A percentile compares a stretch with the other conserved stretches of the same genome.
These are phyloP conservation scores for Pestalotiopsis sp. DNA, from an alignment of 2,329 filamentous ascomycete genomes.

Conservation along the genomic window DNA sequence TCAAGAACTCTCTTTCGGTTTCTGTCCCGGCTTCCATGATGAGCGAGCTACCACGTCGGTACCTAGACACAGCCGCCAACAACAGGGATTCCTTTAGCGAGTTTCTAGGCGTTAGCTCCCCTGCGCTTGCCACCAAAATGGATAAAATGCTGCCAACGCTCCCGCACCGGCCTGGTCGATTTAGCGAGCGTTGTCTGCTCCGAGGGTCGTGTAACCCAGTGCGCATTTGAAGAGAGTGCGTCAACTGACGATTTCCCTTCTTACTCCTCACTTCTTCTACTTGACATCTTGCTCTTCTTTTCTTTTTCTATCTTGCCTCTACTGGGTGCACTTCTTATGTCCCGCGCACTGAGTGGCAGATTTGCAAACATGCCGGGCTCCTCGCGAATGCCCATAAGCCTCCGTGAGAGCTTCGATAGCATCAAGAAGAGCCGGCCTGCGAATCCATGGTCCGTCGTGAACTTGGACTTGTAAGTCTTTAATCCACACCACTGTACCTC, in stretches of 20 bases:
- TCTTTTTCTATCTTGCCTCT: not conserved
- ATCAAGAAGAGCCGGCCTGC: conserved; percentile 60
- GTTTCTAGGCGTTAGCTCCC: not conserved
- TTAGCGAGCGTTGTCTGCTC: conserved; percentile 1
- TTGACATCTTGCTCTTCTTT: not conserved
- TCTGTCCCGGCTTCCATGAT: not conserved
- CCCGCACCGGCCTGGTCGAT: not conserved
- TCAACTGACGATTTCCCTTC: not conserved
- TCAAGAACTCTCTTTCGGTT: not conserved
- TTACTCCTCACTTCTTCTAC: not conserved
- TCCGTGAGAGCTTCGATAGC: conserved; percentile 67
- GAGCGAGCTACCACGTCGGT: not conserved
- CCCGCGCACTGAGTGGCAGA: not conserved
- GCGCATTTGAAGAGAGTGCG: not conserved
- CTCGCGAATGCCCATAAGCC: conserved; percentile 71
- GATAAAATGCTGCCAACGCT: conserved; percentile 4
- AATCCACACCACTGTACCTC: conserved; percentile 9
- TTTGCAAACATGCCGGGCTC: conserved; percentile 60
- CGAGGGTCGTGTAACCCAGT: not conserved
- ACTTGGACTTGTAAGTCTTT: conserved; percentile 69
- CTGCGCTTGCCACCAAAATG: not conserved
- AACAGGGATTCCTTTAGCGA: not conserved
- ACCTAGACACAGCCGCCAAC: not conserved
- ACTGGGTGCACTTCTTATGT: not conserved
- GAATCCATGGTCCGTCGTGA: conserved; percentile 62